Percentiles rank a stretch among this genome's conserved stretches.
Conservation (phyloP, 257 asterid genomes). For the Nicotiana benthamiana region DNA sequence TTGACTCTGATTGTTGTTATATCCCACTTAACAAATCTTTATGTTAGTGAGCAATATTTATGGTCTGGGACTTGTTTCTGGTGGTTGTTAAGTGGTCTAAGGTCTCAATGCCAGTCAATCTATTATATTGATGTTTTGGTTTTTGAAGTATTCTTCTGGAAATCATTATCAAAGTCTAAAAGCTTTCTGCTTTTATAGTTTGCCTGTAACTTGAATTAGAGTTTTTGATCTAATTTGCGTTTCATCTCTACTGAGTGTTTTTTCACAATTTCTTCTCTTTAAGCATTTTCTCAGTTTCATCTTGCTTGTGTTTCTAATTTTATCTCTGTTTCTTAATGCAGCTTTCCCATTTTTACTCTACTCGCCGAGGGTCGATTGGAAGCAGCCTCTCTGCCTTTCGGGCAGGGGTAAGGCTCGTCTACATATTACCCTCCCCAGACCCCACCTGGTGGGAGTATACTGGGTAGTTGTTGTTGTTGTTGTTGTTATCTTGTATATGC, state of each 20-base stretch:
- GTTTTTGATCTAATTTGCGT: background rate
- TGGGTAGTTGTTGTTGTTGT: no score
- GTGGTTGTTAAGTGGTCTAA: background rate
- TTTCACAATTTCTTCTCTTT: background rate
- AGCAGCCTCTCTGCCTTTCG: no score
- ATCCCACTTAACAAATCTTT: background rate
- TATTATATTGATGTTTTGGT: background rate
- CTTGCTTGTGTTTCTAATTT: no score
- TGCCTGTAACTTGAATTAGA: background rate
- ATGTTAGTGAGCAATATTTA: background rate
- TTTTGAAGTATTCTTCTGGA: background rate
- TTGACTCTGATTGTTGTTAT: background rate
- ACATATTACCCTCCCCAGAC: no score
- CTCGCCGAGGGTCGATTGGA: no score
- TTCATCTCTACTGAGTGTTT: background rate
- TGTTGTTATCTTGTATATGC: background rate
- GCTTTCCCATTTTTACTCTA: no score
- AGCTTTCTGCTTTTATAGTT: background rate
- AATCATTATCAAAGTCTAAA: background rate
- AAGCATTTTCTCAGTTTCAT: background rate
- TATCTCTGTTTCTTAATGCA: no score
- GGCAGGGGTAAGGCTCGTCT: no score
- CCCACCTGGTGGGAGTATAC: no score
- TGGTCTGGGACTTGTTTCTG: constrained; percentile 1
- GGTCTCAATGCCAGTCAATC: background rate